These are phyloP conservation scores for Diaporthe vexans DNA, from an alignment of 2,329 filamentous ascomycete species.

Conservation along the genomic window DNA sequence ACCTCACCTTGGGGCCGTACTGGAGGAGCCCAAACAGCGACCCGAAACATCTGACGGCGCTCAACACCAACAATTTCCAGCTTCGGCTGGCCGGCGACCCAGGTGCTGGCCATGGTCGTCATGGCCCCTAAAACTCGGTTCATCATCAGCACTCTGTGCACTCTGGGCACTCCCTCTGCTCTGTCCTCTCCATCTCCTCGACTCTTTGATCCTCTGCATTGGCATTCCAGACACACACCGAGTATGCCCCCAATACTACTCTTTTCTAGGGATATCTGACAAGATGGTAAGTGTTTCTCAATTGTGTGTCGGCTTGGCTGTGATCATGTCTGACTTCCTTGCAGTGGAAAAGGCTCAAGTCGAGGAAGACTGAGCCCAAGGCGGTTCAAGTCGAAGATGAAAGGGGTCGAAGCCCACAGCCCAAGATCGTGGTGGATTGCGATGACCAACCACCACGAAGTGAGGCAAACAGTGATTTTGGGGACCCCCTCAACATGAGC, in stretches of 20 bases:
- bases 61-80: not conserved
- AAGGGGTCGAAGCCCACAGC: constrained; percentile 18
- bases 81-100: not conserved
- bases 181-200: not conserved
- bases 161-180: constrained; percentile 6
- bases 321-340: not conserved
- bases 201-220: not conserved
- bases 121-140: constrained; percentile 24
- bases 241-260: not conserved
- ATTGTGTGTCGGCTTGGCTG: not conserved
- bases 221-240: not conserved
- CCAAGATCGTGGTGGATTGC: constrained; percentile 24
- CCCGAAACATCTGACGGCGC: constrained; percentile 23
- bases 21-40: constrained; percentile 24
- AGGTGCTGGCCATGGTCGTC: constrained; percentile 8
- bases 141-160: constrained; percentile 18
- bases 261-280: not conserved
- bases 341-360: constrained; percentile 33
- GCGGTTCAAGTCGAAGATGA: not conserved
- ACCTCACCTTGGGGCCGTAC: not conserved
- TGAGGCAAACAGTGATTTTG: constrained; percentile 14
- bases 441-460: constrained; percentile 12
- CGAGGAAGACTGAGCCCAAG: constrained; percentile 26
- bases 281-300: constrained; percentile 14
- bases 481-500: constrained; percentile 28